Evolutionary conservation across 106 monocot species (phyloP), one percentile per base, ranked within the genome.

Genomic region (Dioscorea dumetorum): DNA sequence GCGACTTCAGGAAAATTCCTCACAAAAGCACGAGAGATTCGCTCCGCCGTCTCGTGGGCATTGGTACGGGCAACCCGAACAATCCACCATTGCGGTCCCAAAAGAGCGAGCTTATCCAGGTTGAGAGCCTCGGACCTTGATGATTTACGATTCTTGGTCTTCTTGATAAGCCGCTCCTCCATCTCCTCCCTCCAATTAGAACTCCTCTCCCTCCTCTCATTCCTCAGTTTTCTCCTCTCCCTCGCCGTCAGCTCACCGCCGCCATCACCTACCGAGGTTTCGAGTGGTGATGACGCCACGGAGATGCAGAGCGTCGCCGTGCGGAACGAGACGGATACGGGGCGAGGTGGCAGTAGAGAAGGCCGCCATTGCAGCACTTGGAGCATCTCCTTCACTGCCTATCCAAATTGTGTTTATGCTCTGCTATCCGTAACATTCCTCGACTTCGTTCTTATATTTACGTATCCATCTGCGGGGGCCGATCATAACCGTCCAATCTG

Each of bases 11-110:
- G 91, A 62, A 76, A 89, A 35, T 58, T 67, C 57, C 81, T 57
- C 18, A 74, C 77, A 8, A 97, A 77, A 20, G 69, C 64, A 8
- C 78, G 63, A 20, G 88, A 70, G 62, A 97, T 77, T 31, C 60
- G 70, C 9, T 88, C 80, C 12, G 80, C 79, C 24, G 71, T 84
- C 62, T 91, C 88, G 16, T 86, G 78, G 19, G 82, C 78, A 58
- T 59, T 85, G 51, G 81, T 77, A 18, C 83, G 74, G 14, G 86
- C 73, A 12, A 84, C 91, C 8, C 91, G 76, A 41, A 91, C 74
- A 59, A 76, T 79, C 95, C 95, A 95, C 95, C 95, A 95, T 64
- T 80, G 91, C 3, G 85, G 79, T 4, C 91, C 95, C 33, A 74
- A 80, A 41, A 57, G 63, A 28, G 91, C 77, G 73, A 95, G 91